A percentile compares a stretch with the other conserved stretches of the same genome.
phyloP scores from a whole-genome alignment of 23 red algal species.

The Gracilaria gracilis region DNA sequence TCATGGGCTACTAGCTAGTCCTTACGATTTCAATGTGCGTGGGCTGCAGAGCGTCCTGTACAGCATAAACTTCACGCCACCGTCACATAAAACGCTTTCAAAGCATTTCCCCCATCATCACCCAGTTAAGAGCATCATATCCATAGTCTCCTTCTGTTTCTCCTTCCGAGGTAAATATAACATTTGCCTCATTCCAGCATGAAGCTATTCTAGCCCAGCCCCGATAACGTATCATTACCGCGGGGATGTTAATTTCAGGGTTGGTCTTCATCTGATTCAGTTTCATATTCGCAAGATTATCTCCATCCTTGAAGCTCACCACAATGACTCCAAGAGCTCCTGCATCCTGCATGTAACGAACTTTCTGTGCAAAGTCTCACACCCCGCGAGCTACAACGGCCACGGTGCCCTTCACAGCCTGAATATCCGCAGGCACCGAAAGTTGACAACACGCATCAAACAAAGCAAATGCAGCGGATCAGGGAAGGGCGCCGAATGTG shows the following conservation, averaged over 20 bases:
- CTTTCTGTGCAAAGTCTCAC: conserved; percentile 88
- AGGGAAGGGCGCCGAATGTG: not conserved
- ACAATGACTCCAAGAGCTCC: conserved; percentile 88
- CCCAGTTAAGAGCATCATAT: conserved; percentile 86
- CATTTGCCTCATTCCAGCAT: conserved; percentile 54
- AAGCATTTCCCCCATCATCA: conserved; percentile 93
- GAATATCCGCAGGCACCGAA: conserved; percentile 43
- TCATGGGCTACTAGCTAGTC: no score
- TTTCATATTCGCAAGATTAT: conserved; percentile 87
- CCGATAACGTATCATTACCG: conserved; percentile 80
- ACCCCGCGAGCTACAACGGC: conserved; percentile 72
- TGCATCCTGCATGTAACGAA: conserved; percentile 69
- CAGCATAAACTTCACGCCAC: conserved; percentile 90
- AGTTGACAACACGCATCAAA: conserved; percentile 59
- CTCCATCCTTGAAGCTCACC: conserved; percentile 68
- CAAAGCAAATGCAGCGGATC: conserved; percentile 20
- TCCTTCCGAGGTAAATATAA: conserved; percentile 77
- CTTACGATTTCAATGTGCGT: no score
- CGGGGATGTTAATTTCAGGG: conserved; percentile 67
- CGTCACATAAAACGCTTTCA: conserved; percentile 92
- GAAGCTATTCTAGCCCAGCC: conserved; percentile 75
- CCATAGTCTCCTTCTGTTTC: conserved; percentile 78
- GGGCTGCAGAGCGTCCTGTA: no score
- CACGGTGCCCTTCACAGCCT: conserved; percentile 56
- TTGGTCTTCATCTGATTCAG: conserved; percentile 56